Evolutionary conservation across 1,139 yeast genomes (phyloP), one percentile per base, ranked within the genome.

Genomic region (Kodamaea plutei): DNA sequence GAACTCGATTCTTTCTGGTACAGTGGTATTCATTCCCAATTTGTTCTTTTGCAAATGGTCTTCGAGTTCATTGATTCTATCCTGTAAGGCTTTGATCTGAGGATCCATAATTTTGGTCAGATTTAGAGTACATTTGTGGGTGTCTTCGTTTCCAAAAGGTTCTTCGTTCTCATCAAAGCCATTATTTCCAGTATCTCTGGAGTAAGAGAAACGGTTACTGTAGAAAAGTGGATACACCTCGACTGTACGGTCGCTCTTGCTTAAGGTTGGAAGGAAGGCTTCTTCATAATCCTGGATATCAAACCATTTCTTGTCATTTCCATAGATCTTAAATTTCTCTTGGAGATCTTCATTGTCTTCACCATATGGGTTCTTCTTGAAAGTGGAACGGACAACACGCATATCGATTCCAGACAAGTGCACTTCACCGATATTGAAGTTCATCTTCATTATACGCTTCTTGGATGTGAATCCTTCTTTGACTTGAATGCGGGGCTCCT

Each of bases 261-360:
- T 38, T 17, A 63, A 43, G 1, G 64, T 41, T 1, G 66, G 58
- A 3, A 50, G 37, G 28, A 57, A 62, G 0, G 63, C 64, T 31
- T 68, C 73, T 38, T 62, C 67, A 35, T 49, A 68, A 40, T 68
- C 74, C 30, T 57, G 57, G 7, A 56, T 39, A 41, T 69, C 74
- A 40, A 61, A 64, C 75, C 75, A 69, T 28, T 48, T 47, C 11
- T 41, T 36, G 34, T 66, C 69, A 24, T 54, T 42, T 34, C 64
- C 72, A 34, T 53, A 61, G 5, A 58, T 48, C 2, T 52, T 40
- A 29, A 54, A 54, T 5, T 43, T 39, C 10, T 38, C 44, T 6
- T 23, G 6, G 9, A 19, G 16, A 15, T 40, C 38, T 20, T 30
- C 21, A 25, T 28, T 7, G 27, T 29, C 29, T 6, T 34, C 36